Conservation (phyloP, 2,329 filamentous ascomycete genomes). For the Trichoderma polysporum region DNA sequence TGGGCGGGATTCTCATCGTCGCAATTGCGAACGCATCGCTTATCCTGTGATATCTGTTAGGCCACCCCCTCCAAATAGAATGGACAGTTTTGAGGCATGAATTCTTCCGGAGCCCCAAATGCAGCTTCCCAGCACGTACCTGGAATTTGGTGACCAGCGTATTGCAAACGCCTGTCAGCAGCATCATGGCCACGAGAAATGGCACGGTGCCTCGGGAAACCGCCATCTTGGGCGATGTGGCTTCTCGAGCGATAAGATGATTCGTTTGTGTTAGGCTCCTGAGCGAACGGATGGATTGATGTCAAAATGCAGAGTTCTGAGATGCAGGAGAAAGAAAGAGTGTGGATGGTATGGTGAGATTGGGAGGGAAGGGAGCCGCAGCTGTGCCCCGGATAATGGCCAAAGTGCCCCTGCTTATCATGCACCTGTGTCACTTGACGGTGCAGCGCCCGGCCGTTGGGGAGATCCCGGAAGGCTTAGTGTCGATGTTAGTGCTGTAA, state of each 20-base stretch:
- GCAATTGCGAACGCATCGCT: conserved; percentile 94
- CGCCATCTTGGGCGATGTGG: conserved; percentile 50
- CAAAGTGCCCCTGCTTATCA: conserved; percentile 14
- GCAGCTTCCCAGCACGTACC: conserved; percentile 47
- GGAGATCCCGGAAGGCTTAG: conserved; percentile 9
- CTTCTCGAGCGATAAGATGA: neutral
- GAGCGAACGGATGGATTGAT: neutral
- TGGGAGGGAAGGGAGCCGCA: neutral
- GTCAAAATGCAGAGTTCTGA: neutral
- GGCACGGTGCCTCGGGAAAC: conserved; percentile 70
- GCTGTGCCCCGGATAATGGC: conserved; percentile 7
- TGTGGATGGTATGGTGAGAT: neutral
- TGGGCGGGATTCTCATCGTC: conserved; percentile 65
- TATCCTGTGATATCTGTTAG: conserved; percentile 61
- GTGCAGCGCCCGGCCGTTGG: neutral
- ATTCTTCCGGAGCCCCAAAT: neutral
- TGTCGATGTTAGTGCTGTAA: neutral
- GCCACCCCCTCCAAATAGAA: neutral
- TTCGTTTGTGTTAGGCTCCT: neutral
- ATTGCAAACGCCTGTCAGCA: conserved; percentile 93
- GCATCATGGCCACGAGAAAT: conserved; percentile 91
- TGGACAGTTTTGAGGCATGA: neutral
- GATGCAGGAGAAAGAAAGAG: neutral
- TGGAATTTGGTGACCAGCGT: conserved; percentile 97
- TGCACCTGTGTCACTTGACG: conserved; percentile 11